Evolutionary conservation across 192 early-diverging fungal genomes (phyloP), one percentile per base, ranked within the genome.

Genomic region (Coemansia sp.): DNA sequence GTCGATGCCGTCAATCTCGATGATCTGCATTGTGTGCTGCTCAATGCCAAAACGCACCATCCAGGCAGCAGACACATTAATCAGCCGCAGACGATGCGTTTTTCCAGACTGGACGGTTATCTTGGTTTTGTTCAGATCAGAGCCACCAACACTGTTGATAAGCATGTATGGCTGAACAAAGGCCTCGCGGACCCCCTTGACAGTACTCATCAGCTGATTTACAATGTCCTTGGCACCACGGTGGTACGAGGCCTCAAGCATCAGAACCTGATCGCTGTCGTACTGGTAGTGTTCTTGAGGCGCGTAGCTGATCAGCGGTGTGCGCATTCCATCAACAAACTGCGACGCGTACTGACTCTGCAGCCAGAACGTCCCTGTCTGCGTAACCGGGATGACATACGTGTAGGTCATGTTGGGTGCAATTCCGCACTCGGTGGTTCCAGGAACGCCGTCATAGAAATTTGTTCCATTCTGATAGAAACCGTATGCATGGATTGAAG

Each of bases 331-430:
- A 61, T 95, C 93, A 38, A 91, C 87, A 68, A 92, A 95, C 76
- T 94, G 92, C 8, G 77, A 86, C 65, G 60, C 70, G 61, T 63
- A 84, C 72, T 94, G 92, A 54, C 86, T 81, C 67, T 94, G 92
- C 56, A 90, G 85, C 94, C 94, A 95, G 79, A 85, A 94, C 6
- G 92, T 93, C 32, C 94, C 94, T 32, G 84, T 81, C 67, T 95
- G 92, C 42, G 76, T 71, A 16, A 89, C 76, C 9, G 79, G 71
- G 60, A 90, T 87, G 10, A 77, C 81, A 67, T 95, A 95, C 1
- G 91, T 88, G 70, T 87, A 90, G 23, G 63, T 79, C 47, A 67
- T 67, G 37, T 86, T 85, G 5, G 86, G 77, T 18, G 91, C 83
- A 56, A 95, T 93, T 4, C 85, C 85, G 69, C 93, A 93, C 67